Base-by-base conservation (phyloP, 108 stramenopile genomes). In the Discostella pseudostelligera region DNA sequence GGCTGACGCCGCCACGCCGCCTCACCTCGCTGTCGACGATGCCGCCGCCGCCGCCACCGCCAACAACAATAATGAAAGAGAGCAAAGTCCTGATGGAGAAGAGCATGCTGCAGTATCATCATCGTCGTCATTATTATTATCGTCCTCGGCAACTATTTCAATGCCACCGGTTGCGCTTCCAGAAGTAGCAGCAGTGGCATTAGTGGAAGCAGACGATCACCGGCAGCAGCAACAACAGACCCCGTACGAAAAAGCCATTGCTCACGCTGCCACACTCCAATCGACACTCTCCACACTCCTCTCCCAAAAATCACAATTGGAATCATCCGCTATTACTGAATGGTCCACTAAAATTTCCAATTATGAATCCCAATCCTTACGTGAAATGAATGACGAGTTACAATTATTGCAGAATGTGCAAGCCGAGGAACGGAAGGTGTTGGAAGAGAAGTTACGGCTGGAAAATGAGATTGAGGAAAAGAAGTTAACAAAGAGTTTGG, bases 401-500 rank as follows among this genome's bases (percentile, higher is more conserved):
- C 22, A 50, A 7, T 2, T 4, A 4, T 25, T 50, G 22, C 49
- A 24, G 22, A 22, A 24, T 0, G 19, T n/a, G 0, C 49, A 50
- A 11, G 49, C 22, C 24, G 6, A 24, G 1, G 49, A 50, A 8
- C 19, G 22, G 7, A 24, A 22, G 3, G 3, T 9, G 21, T 7
- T 50, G 6, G 22, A 12, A 11, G 49, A 50, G 21, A 50, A 24
- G 21, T 4, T 25, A 10, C 22, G 49, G 49, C 11, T 50, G 24
- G 49, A 50, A 20, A 50, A 50, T 25, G 49, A 50, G 14, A 50
- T 50, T 1, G 49, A 50, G 24, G 49, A 50, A 25, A 11, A 24
- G 21, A 24, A 50, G 25, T 10, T 8, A 24, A 20, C 4, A 20
- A 4, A 22, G 49, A 24, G 13, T 0, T 11, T 10, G 49, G 22